Evolutionary conservation across 768 basidiomycete species (phyloP).

Genomic region (Hortiboletus campestris): DNA sequence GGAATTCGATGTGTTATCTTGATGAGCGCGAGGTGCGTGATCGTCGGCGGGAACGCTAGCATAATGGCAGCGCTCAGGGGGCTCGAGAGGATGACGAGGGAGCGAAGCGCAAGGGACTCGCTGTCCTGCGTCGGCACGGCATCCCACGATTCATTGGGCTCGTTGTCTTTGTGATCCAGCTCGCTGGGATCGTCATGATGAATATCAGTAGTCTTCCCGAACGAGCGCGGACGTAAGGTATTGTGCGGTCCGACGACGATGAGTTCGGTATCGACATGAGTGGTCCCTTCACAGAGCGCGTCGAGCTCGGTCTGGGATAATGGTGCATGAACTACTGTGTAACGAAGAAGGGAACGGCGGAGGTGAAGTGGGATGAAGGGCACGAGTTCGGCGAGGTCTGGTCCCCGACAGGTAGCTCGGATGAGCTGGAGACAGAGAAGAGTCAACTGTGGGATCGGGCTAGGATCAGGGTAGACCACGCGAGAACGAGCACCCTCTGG

Average conservation of each 20-base stretch:
- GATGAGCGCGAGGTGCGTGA: slow-evolving; percentile 62
- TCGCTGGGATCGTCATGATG: background rate
- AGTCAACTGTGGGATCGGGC: slow-evolving; percentile 47
- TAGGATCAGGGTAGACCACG: slow-evolving; percentile 16
- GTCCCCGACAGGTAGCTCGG: slow-evolving; percentile 36
- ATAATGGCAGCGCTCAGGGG: slow-evolving; percentile 44
- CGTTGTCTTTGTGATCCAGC: background rate
- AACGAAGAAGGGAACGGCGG: slow-evolving; percentile 55
- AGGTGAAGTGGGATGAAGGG: slow-evolving; percentile 59
- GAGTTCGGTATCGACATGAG: slow-evolving; percentile 62
- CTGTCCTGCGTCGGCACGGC: slow-evolving; percentile 23
- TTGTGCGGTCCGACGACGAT: slow-evolving; percentile 59
- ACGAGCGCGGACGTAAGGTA: slow-evolving; percentile 42
- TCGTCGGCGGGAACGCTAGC: slow-evolving; percentile 57
- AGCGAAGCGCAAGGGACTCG: slow-evolving; percentile 39
- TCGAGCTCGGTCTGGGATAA: slow-evolving; percentile 49
- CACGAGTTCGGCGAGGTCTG: slow-evolving; percentile 48
- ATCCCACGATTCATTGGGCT: slow-evolving; percentile 41
- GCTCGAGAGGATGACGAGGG: slow-evolving; percentile 51
- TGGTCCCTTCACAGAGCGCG: slow-evolving; percentile 46
- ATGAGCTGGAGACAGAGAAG: slow-evolving; percentile 57
- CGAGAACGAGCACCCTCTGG: background rate
- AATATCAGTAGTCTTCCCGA: slow-evolving; percentile 23
- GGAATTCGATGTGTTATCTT: slow-evolving; percentile 47
- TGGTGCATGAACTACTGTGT: slow-evolving; percentile 57